These are phyloP conservation scores for Ophiostoma quercus DNA, from an alignment of 2,329 filamentous ascomycete genomes.

Conservation along the genomic window DNA sequence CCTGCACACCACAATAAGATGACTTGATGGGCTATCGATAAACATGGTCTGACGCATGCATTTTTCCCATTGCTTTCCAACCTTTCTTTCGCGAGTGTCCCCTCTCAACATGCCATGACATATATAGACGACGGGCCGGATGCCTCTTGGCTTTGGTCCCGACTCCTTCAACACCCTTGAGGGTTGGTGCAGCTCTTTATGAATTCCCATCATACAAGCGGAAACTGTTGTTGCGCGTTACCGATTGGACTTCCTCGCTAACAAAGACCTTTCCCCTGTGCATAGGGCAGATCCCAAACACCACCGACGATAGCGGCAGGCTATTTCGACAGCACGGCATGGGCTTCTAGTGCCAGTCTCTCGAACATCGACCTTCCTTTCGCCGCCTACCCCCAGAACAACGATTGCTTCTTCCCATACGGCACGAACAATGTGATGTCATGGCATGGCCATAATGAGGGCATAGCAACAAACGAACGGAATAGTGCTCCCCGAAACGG, in stretches of 20 bases:
- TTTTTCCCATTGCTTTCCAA: neutral
- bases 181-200: neutral
- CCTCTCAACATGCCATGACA: neutral
- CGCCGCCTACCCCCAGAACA: neutral
- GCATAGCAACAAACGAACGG: neutral
- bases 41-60: neutral
- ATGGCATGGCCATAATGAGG: neutral
- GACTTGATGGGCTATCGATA: neutral
- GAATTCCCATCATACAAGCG: neutral
- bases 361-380: neutral
- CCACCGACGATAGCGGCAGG: neutral
- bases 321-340: neutral
- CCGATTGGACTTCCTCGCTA: neutral
- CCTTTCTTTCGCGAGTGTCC: neutral
- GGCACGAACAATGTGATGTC: neutral
- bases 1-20: neutral
- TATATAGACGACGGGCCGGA: neutral
- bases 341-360: neutral
- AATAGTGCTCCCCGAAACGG: neutral
- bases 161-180: neutral
- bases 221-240: neutral
- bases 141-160: neutral
- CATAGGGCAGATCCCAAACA: neutral
- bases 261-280: neutral
- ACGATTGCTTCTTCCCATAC: neutral